phyloP scores from a whole-genome alignment of 1,284 basidiomycete species.

The Ceratobasidium sp. region DNA sequence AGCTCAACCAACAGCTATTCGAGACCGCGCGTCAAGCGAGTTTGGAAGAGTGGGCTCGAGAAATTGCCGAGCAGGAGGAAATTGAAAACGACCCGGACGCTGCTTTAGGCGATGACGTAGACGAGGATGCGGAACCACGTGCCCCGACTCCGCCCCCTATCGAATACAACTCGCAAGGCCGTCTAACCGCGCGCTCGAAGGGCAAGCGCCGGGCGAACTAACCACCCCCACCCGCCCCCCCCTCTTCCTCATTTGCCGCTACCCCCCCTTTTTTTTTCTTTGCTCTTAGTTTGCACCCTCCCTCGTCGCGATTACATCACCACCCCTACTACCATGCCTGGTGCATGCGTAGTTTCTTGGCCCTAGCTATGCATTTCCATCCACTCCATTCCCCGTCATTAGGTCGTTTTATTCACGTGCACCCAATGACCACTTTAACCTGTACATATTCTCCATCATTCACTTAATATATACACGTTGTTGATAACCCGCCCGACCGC shows the following conservation, averaged over 20 bases:
- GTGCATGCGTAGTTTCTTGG: too few species aligned
- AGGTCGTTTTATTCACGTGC: too few species aligned
- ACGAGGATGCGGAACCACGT: background rate
- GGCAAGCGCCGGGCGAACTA: background rate
- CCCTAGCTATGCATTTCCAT: too few species aligned
- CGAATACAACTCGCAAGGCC: conserved; percentile 11
- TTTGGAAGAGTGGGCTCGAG: background rate
- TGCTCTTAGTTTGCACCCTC: too few species aligned
- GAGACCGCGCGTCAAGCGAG: conserved; percentile 12
- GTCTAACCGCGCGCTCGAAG: background rate
- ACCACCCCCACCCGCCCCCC: too few species aligned
- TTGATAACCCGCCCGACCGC: too few species aligned
- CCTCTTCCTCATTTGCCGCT: background rate
- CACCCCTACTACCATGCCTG: too few species aligned
- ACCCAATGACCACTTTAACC: too few species aligned
- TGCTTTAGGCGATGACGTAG: background rate
- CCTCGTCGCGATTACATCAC: too few species aligned
- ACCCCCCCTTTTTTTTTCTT: background rate
- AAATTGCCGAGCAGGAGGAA: background rate
- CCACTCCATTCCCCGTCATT: too few species aligned
- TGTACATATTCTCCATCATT: too few species aligned
- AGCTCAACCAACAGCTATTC: background rate
- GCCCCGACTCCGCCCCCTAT: background rate
- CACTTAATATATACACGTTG: too few species aligned
- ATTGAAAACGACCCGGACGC: background rate